Conservation (phyloP, 2,329 filamentous ascomycete species). For the Calonectria henricotiae region DNA sequence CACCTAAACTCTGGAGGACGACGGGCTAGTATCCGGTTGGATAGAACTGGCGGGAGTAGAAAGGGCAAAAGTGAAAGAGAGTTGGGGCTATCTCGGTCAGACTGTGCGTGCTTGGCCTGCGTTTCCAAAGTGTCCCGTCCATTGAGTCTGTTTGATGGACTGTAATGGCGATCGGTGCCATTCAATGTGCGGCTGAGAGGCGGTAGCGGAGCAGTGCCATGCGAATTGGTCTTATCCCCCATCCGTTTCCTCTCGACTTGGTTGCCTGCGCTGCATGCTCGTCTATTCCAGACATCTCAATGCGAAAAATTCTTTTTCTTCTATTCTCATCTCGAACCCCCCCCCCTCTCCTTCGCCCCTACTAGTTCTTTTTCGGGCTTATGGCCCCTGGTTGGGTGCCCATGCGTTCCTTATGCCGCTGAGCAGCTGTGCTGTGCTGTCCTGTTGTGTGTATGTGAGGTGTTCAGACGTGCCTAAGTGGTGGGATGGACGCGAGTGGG, state of each 20-base stretch:
- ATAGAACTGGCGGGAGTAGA: not conserved
- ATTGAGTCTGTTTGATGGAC: slow-evolving; percentile 13
- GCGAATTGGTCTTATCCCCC: not conserved
- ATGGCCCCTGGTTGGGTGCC: slow-evolving; percentile 33
- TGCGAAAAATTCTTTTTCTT: not conserved
- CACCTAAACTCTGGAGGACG: not conserved
- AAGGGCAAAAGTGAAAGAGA: not conserved
- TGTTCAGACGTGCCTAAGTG: slow-evolving; percentile 31
- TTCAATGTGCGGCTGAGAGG: slow-evolving; percentile 11
- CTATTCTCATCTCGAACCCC: slow-evolving; percentile 6
- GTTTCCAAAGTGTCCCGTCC: slow-evolving; percentile 26
- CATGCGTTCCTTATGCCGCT: slow-evolving; percentile 33
- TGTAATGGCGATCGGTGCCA: slow-evolving; percentile 1
- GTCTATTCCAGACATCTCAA: slow-evolving; percentile 15
- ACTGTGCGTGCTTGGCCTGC: slow-evolving; percentile 12
- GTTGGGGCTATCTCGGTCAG: slow-evolving; percentile 12
- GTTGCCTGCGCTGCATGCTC: slow-evolving; percentile 12
- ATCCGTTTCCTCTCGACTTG: not conserved
- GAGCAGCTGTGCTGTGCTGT: slow-evolving; percentile 31
- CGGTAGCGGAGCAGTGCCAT: slow-evolving; percentile 15
- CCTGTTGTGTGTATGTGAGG: slow-evolving; percentile 27
- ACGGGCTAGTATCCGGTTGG: slow-evolving; percentile 13
- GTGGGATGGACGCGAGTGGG: slow-evolving; percentile 19
- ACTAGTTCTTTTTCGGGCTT: slow-evolving; percentile 11
- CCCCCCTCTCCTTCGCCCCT: not conserved